Evolutionary conservation across 2,329 filamentous ascomycete genomes (phyloP), one percentile per base, ranked within the genome.

Genomic region (Shiraia sp.): DNA sequence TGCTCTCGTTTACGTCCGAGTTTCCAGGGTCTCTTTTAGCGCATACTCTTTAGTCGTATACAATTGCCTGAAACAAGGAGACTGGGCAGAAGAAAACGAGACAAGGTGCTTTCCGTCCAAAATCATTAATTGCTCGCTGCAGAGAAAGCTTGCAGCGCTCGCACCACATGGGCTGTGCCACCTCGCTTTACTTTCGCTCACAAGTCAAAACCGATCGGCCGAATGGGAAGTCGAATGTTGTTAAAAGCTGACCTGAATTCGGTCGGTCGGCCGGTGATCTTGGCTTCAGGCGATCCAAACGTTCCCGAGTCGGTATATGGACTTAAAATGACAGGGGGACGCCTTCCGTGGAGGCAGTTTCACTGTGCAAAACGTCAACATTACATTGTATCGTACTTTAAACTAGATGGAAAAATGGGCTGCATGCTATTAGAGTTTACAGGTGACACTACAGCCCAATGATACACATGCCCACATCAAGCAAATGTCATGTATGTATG

Each of bases 121-220:
- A 37, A 14, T 16, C 31, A 24, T 17, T 36, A 13, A 10, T 35
- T 16, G 17, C n/a, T 34, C 19, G 37, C 28, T 27, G 36, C 27
- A 5, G 38, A 13, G 25, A 27, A 29, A 47, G 38, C 19, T 47
- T 39, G 13, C 22, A 35, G 26, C 27, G 40, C 30, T 49, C 19
- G 41, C 48, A 54, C 44, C 23, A 34, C 42, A 51, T 40, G 23
- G 40, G 37, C 41, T 14, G 44, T 45, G 51, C 51, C 15, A 54
- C 45, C 35, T 45, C 31, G 16, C 23, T 37, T 33, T 13, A 45
- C 36, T 45, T 40, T 14, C 29, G 16, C 13, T 43, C 32, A n/a
- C 45, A 16, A 23, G 40, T 51, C 37, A 40, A 32, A 31, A n/a
- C n/a, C n/a, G n/a, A n/a, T 42, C 41, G 9, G 40, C 31, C 3